Evolutionary conservation across 495 filamentous ascomycete species (phyloP), one percentile per base, ranked within the genome.

Genomic region (Penicillium lividum): DNA sequence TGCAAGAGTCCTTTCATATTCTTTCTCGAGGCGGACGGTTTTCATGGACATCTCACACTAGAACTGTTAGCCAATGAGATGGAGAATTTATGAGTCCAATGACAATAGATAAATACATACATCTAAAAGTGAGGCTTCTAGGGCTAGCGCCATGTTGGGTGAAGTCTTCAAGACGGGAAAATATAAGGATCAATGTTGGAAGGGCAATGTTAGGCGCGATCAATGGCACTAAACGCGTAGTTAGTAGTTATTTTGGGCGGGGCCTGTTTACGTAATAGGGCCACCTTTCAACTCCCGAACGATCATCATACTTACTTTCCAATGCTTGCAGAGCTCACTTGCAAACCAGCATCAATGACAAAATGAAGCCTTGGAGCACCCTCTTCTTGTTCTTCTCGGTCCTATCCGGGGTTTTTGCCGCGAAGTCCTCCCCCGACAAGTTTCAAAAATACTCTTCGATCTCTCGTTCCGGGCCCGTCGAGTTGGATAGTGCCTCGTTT

Each of bases 401-500:
- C 57, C 69, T 65, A 64, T 85, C 62, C 80, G 81, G 54, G 43
- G 67, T 70, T 7, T 51, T 77, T 36, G 68, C 70, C 51, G 65
- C 66, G 29, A 62, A 60, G 27, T 43, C 72, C 3, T 54, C 63
- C 1, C 33, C 54, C 8, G 69, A 73, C 57, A 84, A 77, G 51
- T 96, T 95, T 74, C 68, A 83, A 47, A 76, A 78, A 53, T 92
- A 88, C 75, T 84, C 89, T 66, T 60, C 80, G 50, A 84, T 89
- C 64, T 82, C 89, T 38, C 81, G 84, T 53, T 85, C 84, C 0
- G 66, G 82, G 27, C 86, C 92, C 3, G 62, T 97, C 65, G 82
- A 91, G 75, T 82, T 99, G 59, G 79, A 86, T 71, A 92, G 96
- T 71, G 62, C 76, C 7, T 77, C 80, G 30, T 98, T 93, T 75